Evolutionary conservation across 2,329 filamentous ascomycete species (phyloP).

Genomic region (Cladosporium sp.): DNA sequence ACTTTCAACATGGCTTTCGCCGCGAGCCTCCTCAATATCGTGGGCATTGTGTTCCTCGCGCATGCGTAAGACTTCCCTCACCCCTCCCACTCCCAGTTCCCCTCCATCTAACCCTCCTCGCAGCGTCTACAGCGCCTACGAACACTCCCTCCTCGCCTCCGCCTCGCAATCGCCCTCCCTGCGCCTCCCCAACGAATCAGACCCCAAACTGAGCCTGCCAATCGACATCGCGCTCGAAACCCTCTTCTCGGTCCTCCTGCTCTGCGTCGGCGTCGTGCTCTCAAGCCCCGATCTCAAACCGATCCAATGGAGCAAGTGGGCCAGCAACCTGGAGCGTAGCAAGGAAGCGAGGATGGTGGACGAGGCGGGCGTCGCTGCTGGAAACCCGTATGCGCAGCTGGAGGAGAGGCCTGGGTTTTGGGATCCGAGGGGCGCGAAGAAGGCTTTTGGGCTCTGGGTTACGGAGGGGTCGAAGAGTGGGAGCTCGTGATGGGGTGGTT

Average conservation of each 20-base stretch:
- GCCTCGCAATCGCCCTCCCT: slow-evolving; percentile 35
- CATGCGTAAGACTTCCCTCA: slow-evolving; percentile 65
- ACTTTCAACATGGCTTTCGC: slow-evolving; percentile 6
- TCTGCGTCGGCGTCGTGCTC: slow-evolving; percentile 76
- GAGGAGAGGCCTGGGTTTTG: slow-evolving; percentile 80
- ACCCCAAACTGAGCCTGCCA: slow-evolving; percentile 50
- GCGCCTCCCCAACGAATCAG: slow-evolving; percentile 26
- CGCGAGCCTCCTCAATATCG: slow-evolving; percentile 48
- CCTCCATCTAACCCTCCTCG: slow-evolving; percentile 20
- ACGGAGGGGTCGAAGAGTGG: slow-evolving; percentile 29
- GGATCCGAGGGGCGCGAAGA: slow-evolving; percentile 71
- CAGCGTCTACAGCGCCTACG: slow-evolving; percentile 94
- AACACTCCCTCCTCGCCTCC: slow-evolving; percentile 67
- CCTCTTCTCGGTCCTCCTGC: slow-evolving; percentile 67
- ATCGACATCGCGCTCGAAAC: slow-evolving; percentile 86
- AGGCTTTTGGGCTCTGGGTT: slow-evolving; percentile 73
- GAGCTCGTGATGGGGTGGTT: neutral
- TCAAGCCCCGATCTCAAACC: slow-evolving; percentile 73
- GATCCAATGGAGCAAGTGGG: slow-evolving; percentile 77
- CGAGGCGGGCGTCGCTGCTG: slow-evolving; percentile 64
- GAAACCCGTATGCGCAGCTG: slow-evolving; percentile 72
- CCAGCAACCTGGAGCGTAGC: slow-evolving; percentile 69
- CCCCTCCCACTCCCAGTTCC: slow-evolving; percentile 7
- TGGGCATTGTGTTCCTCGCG: slow-evolving; percentile 71
- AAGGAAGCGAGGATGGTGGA: slow-evolving; percentile 49